A percentile compares a stretch with the other conserved stretches of the same genome.
phyloP scores from a whole-genome alignment of 2,329 filamentous ascomycete genomes.

The Ophioceras dolichostomum region DNA sequence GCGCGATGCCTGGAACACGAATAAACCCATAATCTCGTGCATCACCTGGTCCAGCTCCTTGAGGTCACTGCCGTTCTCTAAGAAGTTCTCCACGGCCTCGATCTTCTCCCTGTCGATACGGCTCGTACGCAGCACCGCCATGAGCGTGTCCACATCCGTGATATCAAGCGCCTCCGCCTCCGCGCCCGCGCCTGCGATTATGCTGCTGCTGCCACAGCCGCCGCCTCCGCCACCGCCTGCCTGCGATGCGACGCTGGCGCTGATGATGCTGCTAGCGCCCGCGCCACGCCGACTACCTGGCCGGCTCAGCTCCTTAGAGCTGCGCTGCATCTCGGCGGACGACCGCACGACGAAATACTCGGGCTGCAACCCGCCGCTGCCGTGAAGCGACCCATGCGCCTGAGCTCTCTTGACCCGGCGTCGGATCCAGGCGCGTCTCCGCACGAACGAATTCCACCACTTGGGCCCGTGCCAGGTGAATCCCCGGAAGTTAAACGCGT shows the following conservation, averaged over 20 bases:
- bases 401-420: slow-evolving; percentile 55
- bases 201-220: not conserved
- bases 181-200: slow-evolving; percentile 7
- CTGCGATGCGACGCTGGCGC: slow-evolving; percentile 4
- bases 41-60: slow-evolving; percentile 64
- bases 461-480: slow-evolving; percentile 81
- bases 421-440: slow-evolving; percentile 76
- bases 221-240: too few species aligned
- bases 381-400: slow-evolving; percentile 22
- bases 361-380: slow-evolving; percentile 47
- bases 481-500: slow-evolving; percentile 74
- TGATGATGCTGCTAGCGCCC: slow-evolving; percentile 22
- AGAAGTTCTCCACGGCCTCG: slow-evolving; percentile 65
- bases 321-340: slow-evolving; percentile 28
- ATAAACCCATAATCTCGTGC: slow-evolving; percentile 72
- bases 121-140: slow-evolving; percentile 54
- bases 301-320: slow-evolving; percentile 22
- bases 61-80: slow-evolving; percentile 68
- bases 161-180: slow-evolving; percentile 42
- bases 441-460: slow-evolving; percentile 95
- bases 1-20: slow-evolving; percentile 83
- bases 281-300: slow-evolving; percentile 23
- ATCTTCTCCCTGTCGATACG: slow-evolving; percentile 85
- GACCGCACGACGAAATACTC: slow-evolving; percentile 72
- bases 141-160: slow-evolving; percentile 53